Conservation (phyloP, 2,329 filamentous ascomycete genomes). For the Chaetomium sp. region DNA sequence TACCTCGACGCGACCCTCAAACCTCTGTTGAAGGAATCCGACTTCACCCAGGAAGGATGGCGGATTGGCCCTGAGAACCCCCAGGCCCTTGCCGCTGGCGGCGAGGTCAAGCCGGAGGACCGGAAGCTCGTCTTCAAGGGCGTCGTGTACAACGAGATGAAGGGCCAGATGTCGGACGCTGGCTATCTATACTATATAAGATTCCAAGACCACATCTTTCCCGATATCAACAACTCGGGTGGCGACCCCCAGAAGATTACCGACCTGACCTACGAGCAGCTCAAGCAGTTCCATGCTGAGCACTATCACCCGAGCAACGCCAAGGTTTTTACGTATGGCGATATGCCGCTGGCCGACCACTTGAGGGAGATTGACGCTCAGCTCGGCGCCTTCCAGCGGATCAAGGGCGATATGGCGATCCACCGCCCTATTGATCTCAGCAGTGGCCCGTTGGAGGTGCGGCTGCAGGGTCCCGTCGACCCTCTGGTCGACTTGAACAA, state of each 20-base stretch:
- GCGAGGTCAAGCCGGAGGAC: constrained; percentile 53
- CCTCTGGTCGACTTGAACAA: constrained; percentile 82
- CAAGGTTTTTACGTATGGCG: constrained; percentile 92
- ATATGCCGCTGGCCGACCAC: constrained; percentile 84
- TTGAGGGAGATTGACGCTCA: constrained; percentile 75
- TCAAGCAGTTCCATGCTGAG: constrained; percentile 83
- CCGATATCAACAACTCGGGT: constrained; percentile 92
- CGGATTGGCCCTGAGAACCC: constrained; percentile 91
- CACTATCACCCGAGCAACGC: constrained; percentile 98
- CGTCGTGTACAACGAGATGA: constrained; percentile 99
- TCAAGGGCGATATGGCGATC: constrained; percentile 69
- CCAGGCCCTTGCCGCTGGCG: constrained; percentile 53
- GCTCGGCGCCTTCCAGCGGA: constrained; percentile 72
- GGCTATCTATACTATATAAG: constrained; percentile 94
- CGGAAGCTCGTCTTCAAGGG: constrained; percentile 89
- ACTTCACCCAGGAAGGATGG: constrained; percentile 98
- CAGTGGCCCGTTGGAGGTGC: constrained; percentile 67
- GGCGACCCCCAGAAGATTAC: constrained; percentile 97
- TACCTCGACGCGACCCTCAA: constrained; percentile 94
- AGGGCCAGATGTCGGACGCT: constrained; percentile 97
- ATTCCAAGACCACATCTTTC: constrained; percentile 93
- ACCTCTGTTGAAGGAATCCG: constrained; percentile 83
- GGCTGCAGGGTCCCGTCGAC: constrained; percentile 79
- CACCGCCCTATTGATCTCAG: constrained; percentile 74
- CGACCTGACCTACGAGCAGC: constrained; percentile 86